A percentile compares a stretch with the other conserved stretches of the same genome.
phyloP scores from a whole-genome alignment of 345 rosid species.

The Gossypium stocksii region DNA sequence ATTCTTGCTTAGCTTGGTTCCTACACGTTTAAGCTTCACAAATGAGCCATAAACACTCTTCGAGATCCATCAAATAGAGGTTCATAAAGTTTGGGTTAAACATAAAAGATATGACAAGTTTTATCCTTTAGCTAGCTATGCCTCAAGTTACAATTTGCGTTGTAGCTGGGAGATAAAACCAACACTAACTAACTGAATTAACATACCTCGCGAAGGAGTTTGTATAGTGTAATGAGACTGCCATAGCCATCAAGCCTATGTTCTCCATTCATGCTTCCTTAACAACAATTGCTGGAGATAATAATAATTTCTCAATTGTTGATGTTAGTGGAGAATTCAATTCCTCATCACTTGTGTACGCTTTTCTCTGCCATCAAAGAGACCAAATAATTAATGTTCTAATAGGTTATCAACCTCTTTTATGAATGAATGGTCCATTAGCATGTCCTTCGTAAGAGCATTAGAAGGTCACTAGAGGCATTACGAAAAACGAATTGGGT shows the following conservation, averaged over 20 bases:
- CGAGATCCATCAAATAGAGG: slow-evolving; percentile 69
- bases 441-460: background rate
- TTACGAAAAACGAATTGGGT: background rate
- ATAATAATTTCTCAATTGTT: background rate
- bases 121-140: too few species aligned
- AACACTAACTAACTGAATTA: too few species aligned
- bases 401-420: background rate
- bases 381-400: background rate
- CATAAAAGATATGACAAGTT: too few species aligned
- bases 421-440: background rate
- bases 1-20: too few species aligned
- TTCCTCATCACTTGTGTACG: background rate
- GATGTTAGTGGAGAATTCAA: background rate
- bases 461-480: background rate
- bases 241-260: background rate
- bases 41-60: too few species aligned
- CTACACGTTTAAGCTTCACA: too few species aligned
- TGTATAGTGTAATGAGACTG: background rate
- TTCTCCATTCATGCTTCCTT: background rate
- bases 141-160: too few species aligned
- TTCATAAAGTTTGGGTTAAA: slow-evolving; percentile 37
- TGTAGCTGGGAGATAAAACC: too few species aligned
- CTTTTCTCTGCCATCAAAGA: background rate
- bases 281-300: background rate
- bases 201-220: background rate